Evolutionary conservation across 1,284 basidiomycete species (phyloP).

Genomic region (Irpex sp.): DNA sequence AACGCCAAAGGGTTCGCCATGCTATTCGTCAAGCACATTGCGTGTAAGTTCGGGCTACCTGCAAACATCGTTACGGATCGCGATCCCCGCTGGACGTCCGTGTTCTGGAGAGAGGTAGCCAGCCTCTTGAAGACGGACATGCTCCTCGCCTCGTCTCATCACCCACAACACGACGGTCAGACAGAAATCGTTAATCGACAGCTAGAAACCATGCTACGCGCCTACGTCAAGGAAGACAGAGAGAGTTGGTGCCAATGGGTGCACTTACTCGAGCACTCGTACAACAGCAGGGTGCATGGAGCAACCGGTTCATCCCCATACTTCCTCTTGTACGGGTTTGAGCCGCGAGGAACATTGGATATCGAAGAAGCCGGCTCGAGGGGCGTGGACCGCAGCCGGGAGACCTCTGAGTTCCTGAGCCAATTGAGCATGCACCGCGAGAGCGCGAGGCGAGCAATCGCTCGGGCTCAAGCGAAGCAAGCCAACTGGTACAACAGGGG

Average conservation of each 20-base stretch:
- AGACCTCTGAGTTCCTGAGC: background rate
- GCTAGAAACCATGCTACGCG: slow-evolving; percentile 11
- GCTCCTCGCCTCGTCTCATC: slow-evolving; percentile 24
- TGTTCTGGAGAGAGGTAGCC: slow-evolving; percentile 24
- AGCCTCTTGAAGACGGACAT: slow-evolving; percentile 15
- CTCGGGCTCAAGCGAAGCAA: slow-evolving; percentile 13
- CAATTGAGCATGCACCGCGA: slow-evolving; percentile 8
- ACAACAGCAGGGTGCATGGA: background rate
- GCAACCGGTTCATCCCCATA: background rate
- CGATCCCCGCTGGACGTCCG: slow-evolving; percentile 22
- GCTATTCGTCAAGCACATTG: slow-evolving; percentile 19
- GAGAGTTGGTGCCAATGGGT: background rate
- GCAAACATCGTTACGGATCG: slow-evolving; percentile 23
- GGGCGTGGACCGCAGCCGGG: background rate
- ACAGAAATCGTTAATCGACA: slow-evolving; percentile 14
- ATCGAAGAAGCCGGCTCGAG: background rate
- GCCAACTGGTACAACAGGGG: slow-evolving; percentile 10
- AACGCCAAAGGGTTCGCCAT: slow-evolving; percentile 14
- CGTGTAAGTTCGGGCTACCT: slow-evolving; percentile 21
- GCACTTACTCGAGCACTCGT: background rate
- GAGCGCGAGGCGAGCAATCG: slow-evolving; percentile 15
- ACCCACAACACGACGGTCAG: slow-evolving; percentile 20
- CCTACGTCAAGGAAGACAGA: background rate
- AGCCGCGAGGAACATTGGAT: background rate
- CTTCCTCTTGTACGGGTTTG: background rate